Conservation (phyloP, 192 early-diverging fungal genomes). For the Geranomyces variabilis region DNA sequence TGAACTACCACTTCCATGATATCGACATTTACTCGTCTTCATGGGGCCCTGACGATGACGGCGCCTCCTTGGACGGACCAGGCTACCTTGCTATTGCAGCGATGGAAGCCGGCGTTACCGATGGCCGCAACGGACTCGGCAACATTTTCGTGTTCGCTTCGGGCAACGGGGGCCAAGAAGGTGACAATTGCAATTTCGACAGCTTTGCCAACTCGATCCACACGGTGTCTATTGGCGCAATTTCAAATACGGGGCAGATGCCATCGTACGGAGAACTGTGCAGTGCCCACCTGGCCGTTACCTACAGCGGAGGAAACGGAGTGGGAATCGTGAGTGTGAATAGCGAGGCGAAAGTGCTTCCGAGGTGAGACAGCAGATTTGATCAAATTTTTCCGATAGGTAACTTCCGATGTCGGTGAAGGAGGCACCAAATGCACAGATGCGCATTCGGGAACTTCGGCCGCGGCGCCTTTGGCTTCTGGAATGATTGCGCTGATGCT, state of each 20-base stretch:
- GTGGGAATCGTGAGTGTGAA: constrained; percentile 69
- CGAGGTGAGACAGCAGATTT: not conserved
- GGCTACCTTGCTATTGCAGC: constrained; percentile 73
- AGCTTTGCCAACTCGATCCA: constrained; percentile 93
- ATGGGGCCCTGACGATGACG: constrained; percentile 95
- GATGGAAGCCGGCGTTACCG: constrained; percentile 79
- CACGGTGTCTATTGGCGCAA: constrained; percentile 89
- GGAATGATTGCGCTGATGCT: constrained; percentile 91
- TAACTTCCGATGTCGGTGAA: constrained; percentile 79
- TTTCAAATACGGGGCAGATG: constrained; percentile 71
- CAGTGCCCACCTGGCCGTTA: constrained; percentile 83
- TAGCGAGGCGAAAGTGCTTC: too few species aligned
- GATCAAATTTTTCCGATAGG: constrained; percentile 47
- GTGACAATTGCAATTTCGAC: constrained; percentile 97
- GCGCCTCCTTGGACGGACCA: constrained; percentile 81
- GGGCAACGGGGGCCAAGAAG: constrained; percentile 82
- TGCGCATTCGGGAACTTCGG: constrained; percentile 89
- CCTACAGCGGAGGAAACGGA: constrained; percentile 78
- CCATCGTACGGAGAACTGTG: constrained; percentile 87
- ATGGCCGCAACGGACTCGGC: constrained; percentile 81
- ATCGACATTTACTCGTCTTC: constrained; percentile 96
- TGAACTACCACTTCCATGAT: constrained; percentile 81
- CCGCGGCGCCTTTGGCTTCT: constrained; percentile 90
- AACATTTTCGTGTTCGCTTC: constrained; percentile 93
- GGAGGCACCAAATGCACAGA: constrained; percentile 61